Percentiles rank a stretch among this genome's conserved stretches.
Conservation (phyloP, 129 eudicot genomes). For the Tanacetum coccineum region DNA sequence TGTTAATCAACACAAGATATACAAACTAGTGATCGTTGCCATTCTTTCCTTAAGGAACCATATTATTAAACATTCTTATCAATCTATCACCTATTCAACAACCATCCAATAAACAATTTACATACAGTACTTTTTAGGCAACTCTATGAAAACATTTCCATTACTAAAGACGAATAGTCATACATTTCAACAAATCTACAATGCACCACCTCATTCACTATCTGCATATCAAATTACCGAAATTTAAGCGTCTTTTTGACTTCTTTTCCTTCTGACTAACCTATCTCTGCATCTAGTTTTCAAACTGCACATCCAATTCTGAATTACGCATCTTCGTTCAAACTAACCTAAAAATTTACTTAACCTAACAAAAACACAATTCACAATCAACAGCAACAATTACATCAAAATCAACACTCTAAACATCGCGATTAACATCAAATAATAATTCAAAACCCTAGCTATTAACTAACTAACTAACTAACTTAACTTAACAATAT, state of each 20-base stretch:
- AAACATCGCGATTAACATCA: no score
- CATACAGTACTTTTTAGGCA: not conserved
- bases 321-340: not conserved
- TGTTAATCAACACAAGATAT: slow-evolving; percentile 6
- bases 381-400: no score
- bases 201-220: not conserved
- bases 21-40: not conserved
- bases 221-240: not conserved
- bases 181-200: not conserved
- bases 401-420: no score
- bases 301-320: no score
- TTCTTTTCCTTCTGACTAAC: no score
- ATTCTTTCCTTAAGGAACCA: not conserved
- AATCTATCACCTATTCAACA: slow-evolving; percentile 14
- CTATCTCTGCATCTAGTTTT: no score
- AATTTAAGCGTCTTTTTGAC: no score
- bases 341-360: not conserved
- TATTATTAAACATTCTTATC: not conserved
- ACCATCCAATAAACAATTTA: not conserved
- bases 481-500: no score
- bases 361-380: not conserved
- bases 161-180: not conserved
- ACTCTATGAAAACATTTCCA: slow-evolving; percentile 6
- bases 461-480: no score
- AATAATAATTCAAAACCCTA: slow-evolving; percentile 21